These are phyloP conservation scores for Aspergillus olivimuriae DNA, from an alignment of 495 filamentous ascomycete species.

Conservation along the genomic window DNA sequence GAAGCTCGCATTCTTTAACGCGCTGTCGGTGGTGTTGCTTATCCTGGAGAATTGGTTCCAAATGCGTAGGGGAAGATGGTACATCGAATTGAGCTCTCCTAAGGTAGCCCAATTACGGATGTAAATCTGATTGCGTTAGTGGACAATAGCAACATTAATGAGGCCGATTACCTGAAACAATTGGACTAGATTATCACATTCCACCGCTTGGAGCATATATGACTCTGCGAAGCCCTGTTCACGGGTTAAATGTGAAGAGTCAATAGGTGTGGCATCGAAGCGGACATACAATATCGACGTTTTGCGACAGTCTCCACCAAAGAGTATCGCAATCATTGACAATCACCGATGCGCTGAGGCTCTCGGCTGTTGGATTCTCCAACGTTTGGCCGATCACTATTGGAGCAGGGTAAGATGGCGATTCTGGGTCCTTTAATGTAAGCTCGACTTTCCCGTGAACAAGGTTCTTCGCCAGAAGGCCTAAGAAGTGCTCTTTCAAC, in stretches of 20 bases:
- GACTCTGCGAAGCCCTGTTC: conserved; percentile 1
- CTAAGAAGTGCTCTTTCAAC: too few species aligned
- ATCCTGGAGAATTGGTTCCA: background rate
- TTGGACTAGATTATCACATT: conserved; percentile 2
- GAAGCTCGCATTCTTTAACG: conserved; percentile 2
- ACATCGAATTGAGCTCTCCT: background rate
- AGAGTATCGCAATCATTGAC: background rate
- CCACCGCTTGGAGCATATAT: conserved; percentile 1
- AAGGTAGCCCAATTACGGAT: background rate
- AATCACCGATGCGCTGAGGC: background rate
- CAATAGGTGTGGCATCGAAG: background rate
- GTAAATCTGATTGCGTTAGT: background rate
- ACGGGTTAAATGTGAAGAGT: background rate
- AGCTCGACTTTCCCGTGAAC: too few species aligned
- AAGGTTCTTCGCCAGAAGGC: too few species aligned
- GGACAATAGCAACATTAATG: background rate
- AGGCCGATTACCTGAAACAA: background rate
- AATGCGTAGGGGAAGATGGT: background rate
- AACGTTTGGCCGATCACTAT: too few species aligned
- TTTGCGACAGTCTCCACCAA: background rate
- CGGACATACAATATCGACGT: background rate
- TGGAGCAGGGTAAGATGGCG: too few species aligned
- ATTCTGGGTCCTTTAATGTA: too few species aligned
- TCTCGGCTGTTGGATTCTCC: background rate
- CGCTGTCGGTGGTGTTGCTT: background rate